A percentile compares a stretch with the other conserved stretches of the same genome.
phyloP scores from a whole-genome alignment of 805 yeast species.

The Ogataea minuta region DNA sequence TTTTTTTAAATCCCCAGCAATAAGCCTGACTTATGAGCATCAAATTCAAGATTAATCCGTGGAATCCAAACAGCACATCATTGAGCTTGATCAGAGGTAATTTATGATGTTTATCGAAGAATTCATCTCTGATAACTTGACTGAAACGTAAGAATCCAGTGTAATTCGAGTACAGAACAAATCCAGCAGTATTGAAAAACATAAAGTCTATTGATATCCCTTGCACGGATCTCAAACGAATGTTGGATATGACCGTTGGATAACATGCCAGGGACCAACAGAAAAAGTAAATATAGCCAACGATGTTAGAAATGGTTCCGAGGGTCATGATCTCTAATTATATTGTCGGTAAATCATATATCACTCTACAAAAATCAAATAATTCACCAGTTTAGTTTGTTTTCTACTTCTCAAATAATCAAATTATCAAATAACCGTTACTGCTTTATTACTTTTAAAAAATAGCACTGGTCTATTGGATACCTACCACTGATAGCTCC shows the following conservation, averaged over 20 bases:
- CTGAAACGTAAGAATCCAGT: constrained; percentile 26
- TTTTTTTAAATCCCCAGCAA: constrained; percentile 34
- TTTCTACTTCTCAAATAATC: not conserved
- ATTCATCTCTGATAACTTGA: constrained; percentile 29
- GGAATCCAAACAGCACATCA: constrained; percentile 34
- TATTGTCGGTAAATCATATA: not conserved
- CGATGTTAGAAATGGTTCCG: constrained; percentile 17
- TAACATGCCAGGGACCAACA: constrained; percentile 34
- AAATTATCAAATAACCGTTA: not conserved
- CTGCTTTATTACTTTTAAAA: not conserved
- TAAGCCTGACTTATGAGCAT: constrained; percentile 33
- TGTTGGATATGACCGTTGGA: constrained; percentile 34
- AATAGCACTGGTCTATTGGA: constrained; percentile 40
- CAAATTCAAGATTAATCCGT: constrained; percentile 29
- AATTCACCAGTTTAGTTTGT: too few relatives aligned
- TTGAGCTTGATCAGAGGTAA: constrained; percentile 33
- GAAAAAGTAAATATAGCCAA: constrained; percentile 33
- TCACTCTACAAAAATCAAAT: too few relatives aligned
- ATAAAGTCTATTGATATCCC: constrained; percentile 37
- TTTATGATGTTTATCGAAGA: constrained; percentile 24
- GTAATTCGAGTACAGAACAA: constrained; percentile 31
- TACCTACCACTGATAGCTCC: constrained; percentile 87
- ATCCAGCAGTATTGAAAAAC: constrained; percentile 35
- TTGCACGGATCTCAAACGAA: constrained; percentile 32
- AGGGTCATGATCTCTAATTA: constrained; percentile 2